Conservation (phyloP, 768 basidiomycete species). For the Russula sp. region DNA sequence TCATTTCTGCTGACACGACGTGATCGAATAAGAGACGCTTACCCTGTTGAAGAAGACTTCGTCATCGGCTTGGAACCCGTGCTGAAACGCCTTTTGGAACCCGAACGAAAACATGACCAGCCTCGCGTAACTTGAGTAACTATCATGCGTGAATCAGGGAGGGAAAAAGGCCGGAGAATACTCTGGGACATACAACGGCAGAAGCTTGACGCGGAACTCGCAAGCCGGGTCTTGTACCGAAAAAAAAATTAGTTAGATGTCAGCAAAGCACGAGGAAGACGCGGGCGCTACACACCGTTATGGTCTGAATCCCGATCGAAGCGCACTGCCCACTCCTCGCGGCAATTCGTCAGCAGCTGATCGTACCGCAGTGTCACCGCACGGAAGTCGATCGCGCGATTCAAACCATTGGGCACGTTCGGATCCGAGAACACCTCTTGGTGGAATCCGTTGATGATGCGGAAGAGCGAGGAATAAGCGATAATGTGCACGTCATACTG, state of each 20-base stretch:
- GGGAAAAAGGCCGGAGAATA: neutral
- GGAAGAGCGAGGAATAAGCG: conserved; percentile 21
- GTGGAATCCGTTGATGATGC: conserved; percentile 22
- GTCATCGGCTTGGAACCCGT: conserved; percentile 22
- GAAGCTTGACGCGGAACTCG: conserved; percentile 23
- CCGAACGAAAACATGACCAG: conserved; percentile 40
- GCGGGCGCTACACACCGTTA: conserved; percentile 6
- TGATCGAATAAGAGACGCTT: conserved; percentile 5
- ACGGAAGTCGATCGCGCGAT: conserved; percentile 22
- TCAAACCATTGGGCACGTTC: conserved; percentile 16
- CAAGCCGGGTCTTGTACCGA: conserved; percentile 17
- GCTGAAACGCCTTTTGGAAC: conserved; percentile 35
- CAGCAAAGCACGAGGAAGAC: neutral
- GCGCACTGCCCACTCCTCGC: conserved; percentile 22
- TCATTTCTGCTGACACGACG: neutral
- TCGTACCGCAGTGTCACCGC: conserved; percentile 21
- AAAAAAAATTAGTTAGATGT: neutral
- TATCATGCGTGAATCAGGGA: neutral
- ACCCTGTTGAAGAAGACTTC: conserved; percentile 30
- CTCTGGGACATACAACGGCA: conserved; percentile 37
- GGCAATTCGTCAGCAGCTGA: conserved; percentile 2
- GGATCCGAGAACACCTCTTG: conserved; percentile 22
- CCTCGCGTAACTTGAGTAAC: conserved; percentile 30
- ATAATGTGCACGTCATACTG: conserved; percentile 24
- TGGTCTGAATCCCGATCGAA: conserved; percentile 21